Base-by-base conservation (phyloP, 2,329 filamentous ascomycete species). In the Dothideomycetes sp. region DNA sequence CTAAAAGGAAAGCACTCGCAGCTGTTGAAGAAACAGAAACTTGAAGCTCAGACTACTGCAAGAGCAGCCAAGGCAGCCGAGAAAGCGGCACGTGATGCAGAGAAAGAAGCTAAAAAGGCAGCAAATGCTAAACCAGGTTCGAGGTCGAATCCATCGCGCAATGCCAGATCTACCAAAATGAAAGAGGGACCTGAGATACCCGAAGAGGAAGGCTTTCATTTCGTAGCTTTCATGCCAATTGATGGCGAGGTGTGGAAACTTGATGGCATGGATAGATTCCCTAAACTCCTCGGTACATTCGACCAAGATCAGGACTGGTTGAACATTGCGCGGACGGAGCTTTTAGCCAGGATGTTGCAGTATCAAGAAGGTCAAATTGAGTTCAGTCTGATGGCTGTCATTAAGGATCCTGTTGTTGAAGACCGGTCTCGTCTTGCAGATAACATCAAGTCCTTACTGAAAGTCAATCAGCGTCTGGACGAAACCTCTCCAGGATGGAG, bases 141-240 rank as follows among this genome's bases (percentile, higher is more conserved):
- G 17, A 36, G 43, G 37, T 30, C 44, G 9, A 43, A 46, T 5
- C 31, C 43, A 24, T 22, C 38, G 27, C 52, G 47, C 45, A 41
- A 16, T 29, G 33, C 39, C 9, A 36, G 39, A 30, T 16, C 14
- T 7, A 34, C 11, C 50, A 38, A 58, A 54, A 45, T 65, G 56
- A 40, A 58, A 48, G 49, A 55, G 12, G 7, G 7, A 12, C 22
- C 22, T 27, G 22, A 61, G n/a, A 57, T 61, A 4, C 64, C 72
- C 5, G 62, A 69, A 0, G 74, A 84, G n/a, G 70, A 73, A 10
- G 79, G 75, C 0, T 91, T 81, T 54, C 89, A 96, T 55, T 96
- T 91, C 58, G 81, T 94, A 47, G 88, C 87, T 5, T 94, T 89
- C 54, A 78, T 95, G 19, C 84, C 85, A 2, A 73, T 78, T 11